Evolutionary conservation across 1,284 basidiomycete genomes (phyloP).

Genomic region (Tilletia walkeri): DNA sequence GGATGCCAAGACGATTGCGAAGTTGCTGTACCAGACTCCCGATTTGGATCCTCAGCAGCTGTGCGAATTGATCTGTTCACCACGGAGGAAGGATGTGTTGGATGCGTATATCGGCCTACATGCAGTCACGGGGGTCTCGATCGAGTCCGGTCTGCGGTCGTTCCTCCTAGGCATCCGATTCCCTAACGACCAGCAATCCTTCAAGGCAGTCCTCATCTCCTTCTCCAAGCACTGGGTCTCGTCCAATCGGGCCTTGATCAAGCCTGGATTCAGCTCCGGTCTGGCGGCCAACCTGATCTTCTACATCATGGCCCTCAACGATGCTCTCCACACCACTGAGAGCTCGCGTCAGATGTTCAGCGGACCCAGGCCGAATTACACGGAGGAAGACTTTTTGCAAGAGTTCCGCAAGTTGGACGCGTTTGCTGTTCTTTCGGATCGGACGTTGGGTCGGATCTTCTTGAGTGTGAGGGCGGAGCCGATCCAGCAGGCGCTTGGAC

Average conservation of each 20-base stretch:
- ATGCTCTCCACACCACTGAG: conserved; percentile 42
- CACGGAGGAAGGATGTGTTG: conserved; percentile 70
- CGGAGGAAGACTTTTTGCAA: conserved; percentile 35
- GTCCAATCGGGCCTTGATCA: conserved; percentile 64
- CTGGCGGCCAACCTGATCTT: conserved; percentile 65
- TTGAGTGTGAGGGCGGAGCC: conserved; percentile 38
- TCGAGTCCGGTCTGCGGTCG: conserved; percentile 83
- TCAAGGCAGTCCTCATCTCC: conserved; percentile 66
- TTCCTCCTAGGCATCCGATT: conserved; percentile 74
- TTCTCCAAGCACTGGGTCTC: conserved; percentile 87
- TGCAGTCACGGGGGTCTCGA: conserved; percentile 73
- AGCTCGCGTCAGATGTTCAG: conserved; percentile 29
- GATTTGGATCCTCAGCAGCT: conserved; percentile 81
- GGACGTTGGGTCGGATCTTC: conserved; percentile 47
- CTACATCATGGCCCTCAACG: conserved; percentile 82
- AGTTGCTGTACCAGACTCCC: conserved; percentile 76
- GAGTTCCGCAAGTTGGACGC: conserved; percentile 44
- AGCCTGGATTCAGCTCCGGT: conserved; percentile 54
- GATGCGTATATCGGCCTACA: conserved; percentile 83
- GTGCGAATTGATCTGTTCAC: conserved; percentile 72
- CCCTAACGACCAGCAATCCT: conserved; percentile 68
- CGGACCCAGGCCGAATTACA: conserved; percentile 27
- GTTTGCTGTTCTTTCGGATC: conserved; percentile 37
- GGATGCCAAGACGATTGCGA: conserved; percentile 65
- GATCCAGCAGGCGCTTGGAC: conserved; percentile 35